Base-by-base conservation (phyloP, 768 basidiomycete genomes). In the Paxillus involutus region DNA sequence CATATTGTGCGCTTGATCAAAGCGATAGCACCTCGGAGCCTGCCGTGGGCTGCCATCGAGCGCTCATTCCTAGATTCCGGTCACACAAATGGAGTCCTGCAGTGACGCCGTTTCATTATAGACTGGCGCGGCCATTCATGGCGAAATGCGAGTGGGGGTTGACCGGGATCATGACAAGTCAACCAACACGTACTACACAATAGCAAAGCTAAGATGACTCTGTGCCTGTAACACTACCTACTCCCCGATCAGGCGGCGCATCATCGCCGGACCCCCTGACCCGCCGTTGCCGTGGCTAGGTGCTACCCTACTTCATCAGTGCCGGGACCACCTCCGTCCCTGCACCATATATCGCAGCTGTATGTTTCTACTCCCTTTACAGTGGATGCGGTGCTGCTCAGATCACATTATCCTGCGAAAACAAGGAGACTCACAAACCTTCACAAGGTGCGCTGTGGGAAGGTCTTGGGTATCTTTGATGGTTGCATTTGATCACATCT, bases 401-500 rank as follows among this genome's bases (percentile, higher is more conserved):
- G 9, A 9, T 35, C 12, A 14, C 35, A 35, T 35, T 13, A 35
- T 14, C 13, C 35, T 16, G 16, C 30, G 26, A 32, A 16, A 9
- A 9, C 16, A 30, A 14, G 17, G 29, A 45, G 30, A 16, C 7
- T 6, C 26, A 10, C 26, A 9, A 3, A 32, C 16, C 29, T 14
- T 8, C 6, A 9, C 16, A 45, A 26, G 29, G 29, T 32, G 14
- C 29, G 19, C 51, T 40, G 51, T 52, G 51, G 51, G 51, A 52
- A 52, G 35, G 36, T 14, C 14, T 24, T 12, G 33, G 51, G 17
- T 45, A 35, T 2, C 29, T 44, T 43, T 53, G 56, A 53, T 54
- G 56, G 53, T 57, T 53, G 49, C 55, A 37, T 3, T 40, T 58
- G 52, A 63, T 56, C 44, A 46, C n/a, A 63, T 44, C 53, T 30